phyloP scores from a whole-genome alignment of 257 asterid species.

The Sherardia arvensis region DNA sequence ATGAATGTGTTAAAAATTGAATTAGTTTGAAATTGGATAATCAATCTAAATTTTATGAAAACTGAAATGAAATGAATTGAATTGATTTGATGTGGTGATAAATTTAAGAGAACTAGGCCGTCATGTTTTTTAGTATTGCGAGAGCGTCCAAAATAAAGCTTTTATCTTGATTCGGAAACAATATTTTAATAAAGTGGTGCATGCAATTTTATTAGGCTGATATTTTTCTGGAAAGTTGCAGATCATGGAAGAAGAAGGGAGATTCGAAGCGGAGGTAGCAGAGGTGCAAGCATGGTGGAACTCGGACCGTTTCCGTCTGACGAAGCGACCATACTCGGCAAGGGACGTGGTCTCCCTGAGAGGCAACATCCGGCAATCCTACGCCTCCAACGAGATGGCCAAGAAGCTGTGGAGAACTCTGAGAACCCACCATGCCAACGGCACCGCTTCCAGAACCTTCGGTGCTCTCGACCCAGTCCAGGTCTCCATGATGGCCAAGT shows the following conservation, averaged over 20 bases:
- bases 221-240: no score
- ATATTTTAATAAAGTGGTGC: not conserved
- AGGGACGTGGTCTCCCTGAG: constrained; percentile 86
- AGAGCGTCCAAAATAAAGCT: not conserved
- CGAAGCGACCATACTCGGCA: constrained; percentile 88
- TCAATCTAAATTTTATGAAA: no score
- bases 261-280: constrained; percentile 78
- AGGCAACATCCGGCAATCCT: constrained; percentile 62
- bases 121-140: not conserved
- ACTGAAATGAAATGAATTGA: no score
- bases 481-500: constrained; percentile 96
- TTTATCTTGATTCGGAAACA: not conserved
- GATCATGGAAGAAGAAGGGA: constrained; percentile 94
- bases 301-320: constrained; percentile 77
- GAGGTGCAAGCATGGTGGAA: constrained; percentile 98
- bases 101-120: no score
- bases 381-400: constrained; percentile 77
- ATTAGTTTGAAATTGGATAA: no score
- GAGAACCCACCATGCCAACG: constrained; percentile 75
- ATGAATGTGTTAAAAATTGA: no score
- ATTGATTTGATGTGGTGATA: no score
- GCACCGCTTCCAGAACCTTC: constrained; percentile 86
- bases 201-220: not conserved
- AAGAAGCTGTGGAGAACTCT: constrained; percentile 95
- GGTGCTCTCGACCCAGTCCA: constrained; percentile 97